Evolutionary conservation across 2,329 filamentous ascomycete genomes (phyloP).

Genomic region (Apiospora aurea): DNA sequence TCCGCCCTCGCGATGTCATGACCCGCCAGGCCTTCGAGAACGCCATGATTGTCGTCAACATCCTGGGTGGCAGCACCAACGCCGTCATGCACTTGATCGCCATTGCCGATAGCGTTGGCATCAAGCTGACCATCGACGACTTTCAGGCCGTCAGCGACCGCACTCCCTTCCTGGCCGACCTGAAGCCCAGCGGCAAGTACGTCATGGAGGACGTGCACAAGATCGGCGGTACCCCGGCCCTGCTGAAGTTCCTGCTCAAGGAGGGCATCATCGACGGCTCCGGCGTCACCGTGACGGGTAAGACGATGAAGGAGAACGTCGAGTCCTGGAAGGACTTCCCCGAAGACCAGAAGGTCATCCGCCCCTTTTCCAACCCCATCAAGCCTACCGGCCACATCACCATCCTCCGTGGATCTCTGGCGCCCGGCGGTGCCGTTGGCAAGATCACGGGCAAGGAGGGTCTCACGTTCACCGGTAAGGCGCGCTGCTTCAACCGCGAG

Average conservation of each 20-base stretch:
- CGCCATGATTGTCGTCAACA: conserved; percentile 83
- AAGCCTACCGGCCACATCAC: conserved; percentile 88
- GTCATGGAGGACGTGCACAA: conserved; percentile 86
- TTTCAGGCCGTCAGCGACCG: conserved; percentile 84
- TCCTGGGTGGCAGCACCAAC: conserved; percentile 86
- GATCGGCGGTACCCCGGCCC: conserved; percentile 84
- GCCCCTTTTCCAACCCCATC: conserved; percentile 81
- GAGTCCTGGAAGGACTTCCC: conserved; percentile 76
- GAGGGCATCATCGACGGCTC: conserved; percentile 82
- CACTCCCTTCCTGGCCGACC: conserved; percentile 80
- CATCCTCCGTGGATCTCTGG: conserved; percentile 84
- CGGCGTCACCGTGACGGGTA: conserved; percentile 86
- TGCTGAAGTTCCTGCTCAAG: conserved; percentile 86
- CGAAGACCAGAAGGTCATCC: conserved; percentile 81
- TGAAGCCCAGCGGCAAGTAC: conserved; percentile 87
- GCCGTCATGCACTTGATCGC: conserved; percentile 86
- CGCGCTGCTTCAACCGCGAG: conserved; percentile 85
- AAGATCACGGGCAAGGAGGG: conserved; percentile 97
- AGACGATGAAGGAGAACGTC: conserved; percentile 88
- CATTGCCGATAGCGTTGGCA: conserved; percentile 80
- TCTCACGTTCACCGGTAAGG: conserved; percentile 80
- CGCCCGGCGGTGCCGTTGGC: conserved; percentile 85
- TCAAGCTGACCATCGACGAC: conserved; percentile 85
- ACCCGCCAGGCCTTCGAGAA: conserved; percentile 84
- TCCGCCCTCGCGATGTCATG: conserved; percentile 79